Conservation (phyloP, 139 green algal species). For the Auxenochlorella pyrenoidosa region DNA sequence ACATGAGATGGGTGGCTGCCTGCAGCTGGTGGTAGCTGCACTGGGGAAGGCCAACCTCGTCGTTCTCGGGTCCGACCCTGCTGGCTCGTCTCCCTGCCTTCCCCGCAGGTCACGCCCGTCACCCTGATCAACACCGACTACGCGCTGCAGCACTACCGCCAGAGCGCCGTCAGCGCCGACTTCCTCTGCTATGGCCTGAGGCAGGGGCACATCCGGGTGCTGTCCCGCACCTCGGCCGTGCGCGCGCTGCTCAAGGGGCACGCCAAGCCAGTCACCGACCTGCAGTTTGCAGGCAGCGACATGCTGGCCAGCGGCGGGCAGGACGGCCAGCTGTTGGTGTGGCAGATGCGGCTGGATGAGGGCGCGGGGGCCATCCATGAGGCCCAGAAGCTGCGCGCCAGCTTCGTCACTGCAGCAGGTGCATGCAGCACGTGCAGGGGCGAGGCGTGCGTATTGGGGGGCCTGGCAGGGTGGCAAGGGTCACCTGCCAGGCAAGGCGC, state of each 20-base stretch:
- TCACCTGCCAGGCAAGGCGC: too few relatives aligned
- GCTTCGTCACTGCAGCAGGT: slow-evolving; percentile 9
- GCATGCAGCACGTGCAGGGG: neutral
- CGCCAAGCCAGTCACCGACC: slow-evolving; percentile 59
- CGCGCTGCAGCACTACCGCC: slow-evolving; percentile 16
- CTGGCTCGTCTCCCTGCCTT: neutral
- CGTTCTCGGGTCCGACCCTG: neutral
- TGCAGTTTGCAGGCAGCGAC: slow-evolving; percentile 40
- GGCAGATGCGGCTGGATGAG: slow-evolving; percentile 51
- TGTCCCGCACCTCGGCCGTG: slow-evolving; percentile 64
- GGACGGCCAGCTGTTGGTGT: slow-evolving; percentile 64
- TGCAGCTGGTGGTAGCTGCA: neutral
- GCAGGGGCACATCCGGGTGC: slow-evolving; percentile 76
- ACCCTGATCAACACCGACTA: slow-evolving; percentile 69
- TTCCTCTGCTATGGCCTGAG: slow-evolving; percentile 89
- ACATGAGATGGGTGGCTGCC: too few relatives aligned
- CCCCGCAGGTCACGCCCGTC: slow-evolving; percentile 64
- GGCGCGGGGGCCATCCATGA: slow-evolving; percentile 40
- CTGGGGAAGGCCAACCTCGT: neutral
- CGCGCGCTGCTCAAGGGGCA: slow-evolving; percentile 80
- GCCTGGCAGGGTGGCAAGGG: too few relatives aligned
- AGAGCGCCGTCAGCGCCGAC: slow-evolving; percentile 66
- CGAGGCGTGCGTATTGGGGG: too few relatives aligned
- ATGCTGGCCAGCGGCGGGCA: slow-evolving; percentile 57
- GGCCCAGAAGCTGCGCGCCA: slow-evolving; percentile 42